phyloP scores from a whole-genome alignment of 108 stramenopile genomes.

The Pseudonitzschia pungens region DNA sequence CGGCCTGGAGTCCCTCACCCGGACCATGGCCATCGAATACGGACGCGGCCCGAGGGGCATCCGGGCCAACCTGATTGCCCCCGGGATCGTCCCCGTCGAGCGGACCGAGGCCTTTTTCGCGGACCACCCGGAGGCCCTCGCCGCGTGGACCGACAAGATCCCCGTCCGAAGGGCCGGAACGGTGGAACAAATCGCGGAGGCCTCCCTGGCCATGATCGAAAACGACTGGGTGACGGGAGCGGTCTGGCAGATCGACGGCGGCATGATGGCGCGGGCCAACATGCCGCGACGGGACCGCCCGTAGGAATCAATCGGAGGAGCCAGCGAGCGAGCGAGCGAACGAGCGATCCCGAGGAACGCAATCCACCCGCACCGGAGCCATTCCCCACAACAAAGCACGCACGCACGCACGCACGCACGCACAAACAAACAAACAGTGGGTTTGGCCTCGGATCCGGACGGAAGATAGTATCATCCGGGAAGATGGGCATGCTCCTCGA shows the following conservation, averaged over 20 bases:
- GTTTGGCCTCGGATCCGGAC: too few species aligned
- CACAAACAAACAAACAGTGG: too few species aligned
- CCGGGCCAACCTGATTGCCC: conserved; percentile 61
- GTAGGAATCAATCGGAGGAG: background rate
- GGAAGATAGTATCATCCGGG: too few species aligned
- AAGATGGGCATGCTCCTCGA: too few species aligned
- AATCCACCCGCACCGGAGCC: too few species aligned
- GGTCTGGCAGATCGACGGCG: conserved; percentile 62
- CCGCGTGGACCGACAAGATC: conserved; percentile 50
- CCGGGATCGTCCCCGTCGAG: conserved; percentile 68
- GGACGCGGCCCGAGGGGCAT: conserved; percentile 48
- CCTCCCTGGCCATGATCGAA: conserved; percentile 43
- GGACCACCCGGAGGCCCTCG: conserved; percentile 21
- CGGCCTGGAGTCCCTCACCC: conserved; percentile 54
- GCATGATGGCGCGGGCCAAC: conserved; percentile 60
- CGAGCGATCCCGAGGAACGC: too few species aligned
- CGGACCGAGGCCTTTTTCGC: conserved; percentile 43
- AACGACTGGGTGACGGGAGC: conserved; percentile 70
- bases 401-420: too few species aligned
- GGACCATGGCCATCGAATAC: conserved; percentile 50
- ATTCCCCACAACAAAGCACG: too few species aligned
- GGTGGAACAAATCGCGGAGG: conserved; percentile 58
- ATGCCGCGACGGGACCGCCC: conserved; percentile 52
- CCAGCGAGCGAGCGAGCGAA: background rate
- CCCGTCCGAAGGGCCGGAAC: conserved; percentile 47